Evolutionary conservation across 345 rosid species (phyloP), one percentile per base, ranked within the genome.

Genomic region (Eutrema heterophyllum): DNA sequence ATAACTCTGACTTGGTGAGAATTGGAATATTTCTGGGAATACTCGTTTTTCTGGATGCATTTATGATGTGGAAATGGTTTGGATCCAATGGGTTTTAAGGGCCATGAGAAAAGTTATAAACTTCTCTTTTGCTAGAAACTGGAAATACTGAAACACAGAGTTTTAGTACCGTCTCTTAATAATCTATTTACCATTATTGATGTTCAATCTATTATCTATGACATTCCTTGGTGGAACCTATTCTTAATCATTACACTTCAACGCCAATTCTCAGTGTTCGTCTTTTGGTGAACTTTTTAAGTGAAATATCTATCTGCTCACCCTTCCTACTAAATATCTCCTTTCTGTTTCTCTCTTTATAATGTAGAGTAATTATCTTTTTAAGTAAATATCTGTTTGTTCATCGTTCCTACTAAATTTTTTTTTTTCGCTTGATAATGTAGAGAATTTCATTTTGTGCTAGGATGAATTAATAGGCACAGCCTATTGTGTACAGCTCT

Each of bases 401-500:
- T 51, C 26, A 50, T 12, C 8, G 1, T 61, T 61, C 62, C 43
- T 62, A 51, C 43, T 60, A 13, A 52, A 50, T 33, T 29, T 16
- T 8, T 15, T 48, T 26, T 48, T 21, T 1, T 21, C 24, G 24
- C 68, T 59, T 60, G 75, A 68, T 69, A 59, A 62, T 69, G 36
- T 35, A 61, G 58, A 61, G 57, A 35, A 63, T 58, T 62, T 69
- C 57, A 14, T 29, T 53, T 33, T 62, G 75, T 76, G 80, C 66
- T 13, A 15, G 45, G 74, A 54, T 76, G 75, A 76, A 59, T n/a
- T n/a, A n/a, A n/a, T 70, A 62, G 66, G 60, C 71, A 46, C 18
- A 76, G 45, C 79, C 71, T 70, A 69, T 70, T 76, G 80, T 58
- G 53, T 46, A 16, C 59, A 46, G 7, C 32, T 54, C 75, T 46